Evolutionary conservation across 208 protist species (phyloP).

Genomic region (Lotmaria passim): DNA sequence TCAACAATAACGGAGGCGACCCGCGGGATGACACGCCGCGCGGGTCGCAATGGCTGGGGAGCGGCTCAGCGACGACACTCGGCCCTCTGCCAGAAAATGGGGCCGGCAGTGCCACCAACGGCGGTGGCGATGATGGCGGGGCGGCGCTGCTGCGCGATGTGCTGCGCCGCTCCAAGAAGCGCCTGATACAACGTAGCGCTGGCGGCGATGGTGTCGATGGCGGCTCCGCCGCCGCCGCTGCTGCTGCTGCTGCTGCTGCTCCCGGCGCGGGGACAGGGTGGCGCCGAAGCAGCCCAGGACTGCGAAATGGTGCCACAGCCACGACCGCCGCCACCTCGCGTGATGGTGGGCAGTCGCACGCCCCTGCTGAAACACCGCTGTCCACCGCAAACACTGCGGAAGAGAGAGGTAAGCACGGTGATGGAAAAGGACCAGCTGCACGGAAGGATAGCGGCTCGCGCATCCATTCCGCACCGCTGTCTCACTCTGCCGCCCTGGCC

Average conservation of each 20-base stretch:
- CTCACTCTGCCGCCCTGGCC: neutral
- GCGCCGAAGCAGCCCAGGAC: neutral
- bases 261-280: no score
- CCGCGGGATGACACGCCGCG: neutral
- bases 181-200: neutral
- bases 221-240: neutral
- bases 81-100: neutral
- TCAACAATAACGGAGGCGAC: neutral
- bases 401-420: no score
- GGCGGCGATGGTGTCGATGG: neutral
- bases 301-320: no score
- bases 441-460: neutral
- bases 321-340: neutral
- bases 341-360: neutral
- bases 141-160: slow-evolving; percentile 29
- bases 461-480: neutral
- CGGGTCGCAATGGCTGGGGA: neutral
- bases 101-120: neutral
- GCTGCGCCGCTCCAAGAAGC: slow-evolving; percentile 29
- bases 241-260: neutral
- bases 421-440: neutral
- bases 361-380: neutral
- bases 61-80: neutral
- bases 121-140: neutral
- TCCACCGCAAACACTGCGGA: neutral